These are phyloP conservation scores for Tetrapisispora fleetii DNA, from an alignment of 805 yeast genomes.

Conservation along the genomic window DNA sequence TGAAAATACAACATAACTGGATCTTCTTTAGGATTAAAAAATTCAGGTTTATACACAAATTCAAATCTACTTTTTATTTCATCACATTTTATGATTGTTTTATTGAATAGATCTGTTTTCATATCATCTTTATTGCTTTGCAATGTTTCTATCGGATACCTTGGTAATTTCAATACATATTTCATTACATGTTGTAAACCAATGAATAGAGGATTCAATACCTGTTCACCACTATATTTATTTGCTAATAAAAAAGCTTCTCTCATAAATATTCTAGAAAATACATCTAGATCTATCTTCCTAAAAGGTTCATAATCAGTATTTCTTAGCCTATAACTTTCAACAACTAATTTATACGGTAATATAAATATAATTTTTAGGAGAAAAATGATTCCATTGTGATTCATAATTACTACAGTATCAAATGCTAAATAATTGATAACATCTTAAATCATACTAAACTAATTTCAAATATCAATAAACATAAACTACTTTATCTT, in stretches of 20 bases:
- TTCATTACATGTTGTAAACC: neutral
- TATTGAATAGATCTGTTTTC: neutral
- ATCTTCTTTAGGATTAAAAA: constrained; percentile 12
- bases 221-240: constrained; percentile 4
- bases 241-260: constrained; percentile 11
- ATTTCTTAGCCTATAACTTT: neutral
- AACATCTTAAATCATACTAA: neutral
- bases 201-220: constrained; percentile 12
- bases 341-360: constrained; percentile 2
- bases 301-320: neutral
- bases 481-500: too few species aligned
- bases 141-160: neutral
- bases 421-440: neutral
- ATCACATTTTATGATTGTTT: neutral
- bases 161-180: neutral
- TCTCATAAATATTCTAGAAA: constrained; percentile 9
- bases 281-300: neutral
- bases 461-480: too few species aligned
- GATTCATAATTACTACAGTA: neutral
- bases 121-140: neutral
- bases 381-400: constrained; percentile 3
- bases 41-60: constrained; percentile 9
- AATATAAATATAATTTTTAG: constrained; percentile 5
- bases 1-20: constrained; percentile 15
- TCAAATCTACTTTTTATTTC: neutral